A percentile compares a stretch with the other conserved stretches of the same genome.
These are phyloP conservation scores for Emergomyces orientalis DNA, from an alignment of 2,329 filamentous ascomycete genomes.

Conservation along the genomic window DNA sequence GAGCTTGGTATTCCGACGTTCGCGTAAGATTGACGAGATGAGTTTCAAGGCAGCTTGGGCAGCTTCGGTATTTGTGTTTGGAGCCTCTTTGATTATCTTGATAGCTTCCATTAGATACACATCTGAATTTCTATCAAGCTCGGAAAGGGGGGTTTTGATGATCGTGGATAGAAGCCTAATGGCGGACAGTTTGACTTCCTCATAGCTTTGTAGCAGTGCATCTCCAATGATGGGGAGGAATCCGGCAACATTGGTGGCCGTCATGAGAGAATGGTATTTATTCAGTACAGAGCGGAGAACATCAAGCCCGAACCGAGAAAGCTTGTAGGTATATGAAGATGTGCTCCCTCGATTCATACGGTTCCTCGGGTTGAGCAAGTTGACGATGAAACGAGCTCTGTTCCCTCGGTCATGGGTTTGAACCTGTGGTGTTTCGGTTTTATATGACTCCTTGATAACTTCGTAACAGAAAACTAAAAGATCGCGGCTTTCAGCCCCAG, in stretches of 20 bases:
- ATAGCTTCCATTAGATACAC: conserved; percentile 80
- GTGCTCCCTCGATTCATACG: conserved; percentile 61
- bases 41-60: conserved; percentile 84
- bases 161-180: conserved; percentile 78
- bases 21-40: conserved; percentile 72
- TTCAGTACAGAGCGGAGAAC: conserved; percentile 75
- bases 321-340: conserved; percentile 74
- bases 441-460: conserved; percentile 78
- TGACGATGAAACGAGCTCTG: conserved; percentile 63
- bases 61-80: conserved; percentile 71
- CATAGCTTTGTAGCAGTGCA: conserved; percentile 69
- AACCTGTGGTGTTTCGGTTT: conserved; percentile 38
- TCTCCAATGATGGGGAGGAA: conserved; percentile 88
- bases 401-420: conserved; percentile 32
- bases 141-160: conserved; percentile 68
- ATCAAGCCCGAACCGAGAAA: conserved; percentile 80
- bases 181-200: conserved; percentile 84
- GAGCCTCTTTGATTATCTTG: conserved; percentile 65
- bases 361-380: conserved; percentile 65
- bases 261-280: conserved; percentile 74
- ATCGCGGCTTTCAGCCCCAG: conserved; percentile 66
- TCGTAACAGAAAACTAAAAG: conserved; percentile 93
- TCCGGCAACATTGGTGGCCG: conserved; percentile 66
- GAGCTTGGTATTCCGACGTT: conserved; percentile 64
- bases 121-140: conserved; percentile 60